Base-by-base conservation (phyloP, 257 asterid genomes). In the Eustoma russellianum region DNA sequence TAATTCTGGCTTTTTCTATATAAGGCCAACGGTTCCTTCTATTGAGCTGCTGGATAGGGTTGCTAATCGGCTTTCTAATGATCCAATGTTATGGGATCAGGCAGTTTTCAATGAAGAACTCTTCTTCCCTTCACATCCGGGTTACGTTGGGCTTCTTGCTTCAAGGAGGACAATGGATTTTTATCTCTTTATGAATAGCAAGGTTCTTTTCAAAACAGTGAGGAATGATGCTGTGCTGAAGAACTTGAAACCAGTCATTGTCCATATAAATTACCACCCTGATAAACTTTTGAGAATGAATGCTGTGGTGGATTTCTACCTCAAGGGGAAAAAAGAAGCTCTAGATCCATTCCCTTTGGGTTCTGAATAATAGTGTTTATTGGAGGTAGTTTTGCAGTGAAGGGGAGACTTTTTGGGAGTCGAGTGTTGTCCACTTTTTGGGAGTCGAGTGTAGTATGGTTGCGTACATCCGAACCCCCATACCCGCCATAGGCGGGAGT, bases 21-120 rank as follows among this genome's bases (percentile, higher is more conserved):
- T 86, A 15, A 65, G 96, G 72, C 94, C 96, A 9, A 83, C 96
- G 9, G 49, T 78, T 48, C 92, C 94, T 50, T 74, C 88, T 7
- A 83, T 86, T 18, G 96, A 86, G 86, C 88, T 86, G 49, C 64
- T 86, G 78, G 94, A 86, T 70, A 79, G 96, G 1, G 81, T 83
- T 13, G 88, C 88, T 41, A 73, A 34, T 13, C 69, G 94, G 74
- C 78, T 86, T 58, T 70, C 82, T n/a, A 53, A 53, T 33, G 74
- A 80, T 56, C 53, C 60, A 19, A 48, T 63, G 0, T 57, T 81
- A 12, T 86, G 96, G 96, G 96, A 86, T 60, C 96, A 86, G 72
- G 96, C 94, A 5, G 94, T 86, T 45, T 86, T 73, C 60, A 86
- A 86, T 8, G 92, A 86, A 51, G 94, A 80, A 66, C 82, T 86